A percentile compares a stretch with the other conserved stretches of the same genome.
Evolutionary conservation across 2,329 filamentous ascomycete genomes (phyloP).

Genomic region (Botrytis byssoidea): DNA sequence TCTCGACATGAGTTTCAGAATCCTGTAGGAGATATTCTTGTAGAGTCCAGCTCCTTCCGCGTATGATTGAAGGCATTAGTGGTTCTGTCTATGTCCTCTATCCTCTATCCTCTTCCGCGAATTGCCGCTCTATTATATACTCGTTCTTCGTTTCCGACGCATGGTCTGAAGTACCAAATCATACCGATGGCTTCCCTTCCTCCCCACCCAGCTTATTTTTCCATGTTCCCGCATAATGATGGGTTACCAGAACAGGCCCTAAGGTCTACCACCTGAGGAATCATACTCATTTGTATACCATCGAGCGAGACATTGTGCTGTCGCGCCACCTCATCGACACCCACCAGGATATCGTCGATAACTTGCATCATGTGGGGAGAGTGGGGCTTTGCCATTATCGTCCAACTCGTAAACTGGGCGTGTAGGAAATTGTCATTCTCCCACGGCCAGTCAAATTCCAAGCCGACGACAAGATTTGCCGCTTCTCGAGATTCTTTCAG

Average conservation of each 20-base stretch:
- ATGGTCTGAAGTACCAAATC: background rate
- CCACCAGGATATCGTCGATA: slow-evolving; percentile 34
- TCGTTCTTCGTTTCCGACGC: background rate
- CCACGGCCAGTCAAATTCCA: slow-evolving; percentile 40
- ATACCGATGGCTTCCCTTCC: background rate
- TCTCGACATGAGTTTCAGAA: background rate
- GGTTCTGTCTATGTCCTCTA: background rate
- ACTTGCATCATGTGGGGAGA: slow-evolving; percentile 32
- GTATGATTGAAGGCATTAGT: background rate
- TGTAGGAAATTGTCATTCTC: background rate
- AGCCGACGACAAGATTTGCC: slow-evolving; percentile 40
- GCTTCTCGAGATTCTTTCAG: slow-evolving; percentile 36
- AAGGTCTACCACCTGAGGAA: slow-evolving; percentile 33
- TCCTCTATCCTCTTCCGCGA: background rate
- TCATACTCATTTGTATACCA: slow-evolving; percentile 10
- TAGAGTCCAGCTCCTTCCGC: background rate
- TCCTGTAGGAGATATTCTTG: background rate
- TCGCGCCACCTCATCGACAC: slow-evolving; percentile 18
- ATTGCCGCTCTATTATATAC: background rate
- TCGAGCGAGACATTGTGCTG: slow-evolving; percentile 24
- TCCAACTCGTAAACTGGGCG: slow-evolving; percentile 37
- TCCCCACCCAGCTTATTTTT: background rate
- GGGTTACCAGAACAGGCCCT: slow-evolving; percentile 22
- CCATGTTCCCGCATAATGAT: slow-evolving; percentile 23
- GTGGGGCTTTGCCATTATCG: slow-evolving; percentile 34